phyloP scores from a whole-genome alignment of 2,329 filamentous ascomycete genomes.

The Teratosphaeria viscida region DNA sequence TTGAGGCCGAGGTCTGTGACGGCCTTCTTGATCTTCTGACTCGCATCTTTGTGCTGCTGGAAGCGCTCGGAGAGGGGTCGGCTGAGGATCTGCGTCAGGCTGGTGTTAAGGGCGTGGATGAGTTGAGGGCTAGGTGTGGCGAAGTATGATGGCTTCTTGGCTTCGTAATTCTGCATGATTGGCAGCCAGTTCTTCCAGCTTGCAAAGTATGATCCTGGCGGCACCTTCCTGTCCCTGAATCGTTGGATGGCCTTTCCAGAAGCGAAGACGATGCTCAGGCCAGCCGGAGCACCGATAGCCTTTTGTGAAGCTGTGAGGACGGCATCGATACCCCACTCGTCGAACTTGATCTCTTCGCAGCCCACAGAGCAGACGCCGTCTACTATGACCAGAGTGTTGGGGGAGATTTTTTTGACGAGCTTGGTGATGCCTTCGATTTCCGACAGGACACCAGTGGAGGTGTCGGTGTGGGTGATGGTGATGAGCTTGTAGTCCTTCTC shows the following conservation, averaged over 20 bases:
- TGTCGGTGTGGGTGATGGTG: constrained; percentile 95
- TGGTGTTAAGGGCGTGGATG: constrained; percentile 82
- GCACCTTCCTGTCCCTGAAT: constrained; percentile 70
- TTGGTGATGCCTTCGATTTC: constrained; percentile 78
- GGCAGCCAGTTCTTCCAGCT: constrained; percentile 97
- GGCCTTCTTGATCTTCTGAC: constrained; percentile 76
- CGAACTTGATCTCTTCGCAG: constrained; percentile 90
- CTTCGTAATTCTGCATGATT: constrained; percentile 98
- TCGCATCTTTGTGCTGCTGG: constrained; percentile 65
- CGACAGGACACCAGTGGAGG: constrained; percentile 88
- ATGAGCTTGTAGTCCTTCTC: constrained; percentile 89
- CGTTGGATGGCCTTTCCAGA: constrained; percentile 76
- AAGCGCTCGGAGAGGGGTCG: constrained; percentile 73
- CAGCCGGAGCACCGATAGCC: constrained; percentile 89
- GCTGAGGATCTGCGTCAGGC: constrained; percentile 75
- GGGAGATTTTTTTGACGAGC: constrained; percentile 74
- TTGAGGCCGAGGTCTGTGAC: constrained; percentile 72
- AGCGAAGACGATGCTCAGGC: constrained; percentile 87
- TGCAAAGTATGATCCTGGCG: constrained; percentile 82
- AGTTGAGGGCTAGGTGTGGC: constrained; percentile 93
- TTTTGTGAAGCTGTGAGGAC: constrained; percentile 94
- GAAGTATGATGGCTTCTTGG: constrained; percentile 95
- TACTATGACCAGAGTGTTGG: constrained; percentile 81
- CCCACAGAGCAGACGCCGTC: constrained; percentile 97
- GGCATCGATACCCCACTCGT: constrained; percentile 85